phyloP scores from a whole-genome alignment of 345 rosid species.

The Dipteronia dyeriana region DNA sequence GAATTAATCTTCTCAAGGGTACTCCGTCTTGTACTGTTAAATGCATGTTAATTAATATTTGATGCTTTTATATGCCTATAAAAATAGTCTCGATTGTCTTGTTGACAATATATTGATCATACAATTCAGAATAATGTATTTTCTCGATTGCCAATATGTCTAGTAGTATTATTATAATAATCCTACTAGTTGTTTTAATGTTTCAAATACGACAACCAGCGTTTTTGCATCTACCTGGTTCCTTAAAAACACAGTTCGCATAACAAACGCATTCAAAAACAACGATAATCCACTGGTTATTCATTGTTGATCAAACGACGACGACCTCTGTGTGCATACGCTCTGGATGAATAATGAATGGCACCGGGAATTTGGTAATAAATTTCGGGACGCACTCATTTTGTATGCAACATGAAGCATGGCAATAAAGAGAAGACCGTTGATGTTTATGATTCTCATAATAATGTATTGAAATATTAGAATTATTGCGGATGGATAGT shows the following conservation, averaged over 20 bases:
- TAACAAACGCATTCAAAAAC: slow-evolving; percentile 1
- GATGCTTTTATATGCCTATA: too few species aligned
- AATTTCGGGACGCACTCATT: not conserved
- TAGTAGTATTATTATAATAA: too few species aligned
- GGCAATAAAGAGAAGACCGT: not conserved
- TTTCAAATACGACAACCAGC: too few species aligned
- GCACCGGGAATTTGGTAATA: not conserved
- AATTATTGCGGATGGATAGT: slow-evolving; percentile 9
- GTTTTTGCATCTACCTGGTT: too few species aligned
- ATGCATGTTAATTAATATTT: too few species aligned
- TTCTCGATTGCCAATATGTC: too few species aligned
- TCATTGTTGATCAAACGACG: slow-evolving; percentile 10
- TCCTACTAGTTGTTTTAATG: too few species aligned
- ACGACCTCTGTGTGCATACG: slow-evolving; percentile 13
- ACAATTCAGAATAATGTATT: too few species aligned
- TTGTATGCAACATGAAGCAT: not conserved
- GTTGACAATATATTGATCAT: too few species aligned
- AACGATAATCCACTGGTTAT: not conserved
- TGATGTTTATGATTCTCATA: not conserved
- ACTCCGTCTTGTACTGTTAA: too few species aligned
- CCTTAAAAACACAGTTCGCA: not conserved
- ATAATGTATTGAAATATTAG: not conserved
- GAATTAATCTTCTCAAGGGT: too few species aligned
- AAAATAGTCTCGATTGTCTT: too few species aligned
- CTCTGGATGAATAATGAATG: not conserved